Percentiles rank a stretch among this genome's conserved stretches.
phyloP scores from a whole-genome alignment of 169 alveolate genomes.

The Cryptosporidium xiaoi region DNA sequence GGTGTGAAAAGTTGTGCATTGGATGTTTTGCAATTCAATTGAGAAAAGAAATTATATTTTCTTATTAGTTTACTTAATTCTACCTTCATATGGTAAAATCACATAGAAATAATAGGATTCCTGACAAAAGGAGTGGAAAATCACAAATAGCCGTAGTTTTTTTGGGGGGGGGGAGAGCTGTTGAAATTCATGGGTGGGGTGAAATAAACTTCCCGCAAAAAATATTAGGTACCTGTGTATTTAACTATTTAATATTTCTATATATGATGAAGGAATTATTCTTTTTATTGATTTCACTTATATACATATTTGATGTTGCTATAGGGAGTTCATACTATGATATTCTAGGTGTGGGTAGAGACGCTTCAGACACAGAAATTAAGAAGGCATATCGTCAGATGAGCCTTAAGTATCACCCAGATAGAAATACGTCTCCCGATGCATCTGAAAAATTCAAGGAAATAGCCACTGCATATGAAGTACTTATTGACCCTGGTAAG shows the following conservation, averaged over 20 bases:
- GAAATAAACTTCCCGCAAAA: not conserved
- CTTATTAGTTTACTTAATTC: no score
- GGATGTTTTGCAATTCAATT: no score
- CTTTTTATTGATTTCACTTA: not conserved
- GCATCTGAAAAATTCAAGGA: conserved; percentile 94
- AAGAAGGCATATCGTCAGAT: conserved; percentile 84
- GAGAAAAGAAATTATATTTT: no score
- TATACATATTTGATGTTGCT: not conserved
- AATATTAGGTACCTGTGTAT: not conserved
- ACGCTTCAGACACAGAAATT: conserved; percentile 85
- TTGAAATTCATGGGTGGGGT: conserved; percentile 20
- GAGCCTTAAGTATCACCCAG: conserved; percentile 93
- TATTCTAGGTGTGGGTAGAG: conserved; percentile 84
- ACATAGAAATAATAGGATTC: no score
- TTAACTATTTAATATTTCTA: not conserved
- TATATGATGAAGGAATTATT: conserved; percentile 14
- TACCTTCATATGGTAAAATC: no score
- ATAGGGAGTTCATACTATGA: conserved; percentile 79
- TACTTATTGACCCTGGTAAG: conserved; percentile 93
- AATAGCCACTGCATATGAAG: conserved; percentile 96
- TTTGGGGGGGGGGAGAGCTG: not conserved
- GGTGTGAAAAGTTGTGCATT: not conserved
- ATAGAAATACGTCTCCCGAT: conserved; percentile 76
- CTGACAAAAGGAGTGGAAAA: no score
- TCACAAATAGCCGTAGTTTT: not conserved